Evolutionary conservation across 345 rosid species (phyloP), one percentile per base, ranked within the genome.

Genomic region (Gossypium longicalyx): DNA sequence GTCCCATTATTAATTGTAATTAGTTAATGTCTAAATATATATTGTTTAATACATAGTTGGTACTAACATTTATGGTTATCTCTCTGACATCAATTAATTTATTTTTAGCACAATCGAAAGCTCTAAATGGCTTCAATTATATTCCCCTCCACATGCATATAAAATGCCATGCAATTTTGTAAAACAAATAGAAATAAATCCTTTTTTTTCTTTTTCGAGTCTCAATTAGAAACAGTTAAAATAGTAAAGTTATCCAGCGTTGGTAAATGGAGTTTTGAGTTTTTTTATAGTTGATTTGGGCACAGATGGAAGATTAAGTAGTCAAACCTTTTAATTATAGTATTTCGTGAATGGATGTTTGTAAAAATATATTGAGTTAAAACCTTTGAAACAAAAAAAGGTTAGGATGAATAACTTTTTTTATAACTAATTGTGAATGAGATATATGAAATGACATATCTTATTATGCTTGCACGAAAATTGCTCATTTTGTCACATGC

Each of bases 221-320:
- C 23, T n/a, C 58, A n/a, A n/a, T 17, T 17, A 2, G 7, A 34
- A n/a, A 4, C 58, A 17, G 58, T 54, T 7, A n/a, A 58, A 61
- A 9, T 12, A 22, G 12, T 53, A 1, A 17, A 52, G 22, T n/a
- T 34, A 5, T 5, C 7, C 7, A 29, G 38, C 5, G 38, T 34
- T 34, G 6, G 6, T 34, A 34, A 4, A 34, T 34, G 1, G 38
- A 34, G 38, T 34, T 34, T 34, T 34, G 6, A 34, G 6, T 4
- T 34, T 4, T 34, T 4, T 34, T 34, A 4, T 34, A 34, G 6
- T 34, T 34, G 1, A 34, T 34, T 34, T 34, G 6, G 1, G 38
- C 0, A 34, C 38, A 34, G 0, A 4, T 34, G 0, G 0, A 34
- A 34, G 0, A 4, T 34, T 4, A 0, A 0, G 1, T 34, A 34